Evolutionary conservation across 2,329 filamentous ascomycete species (phyloP).

Genomic region (Colletotrichum spaethianum): DNA sequence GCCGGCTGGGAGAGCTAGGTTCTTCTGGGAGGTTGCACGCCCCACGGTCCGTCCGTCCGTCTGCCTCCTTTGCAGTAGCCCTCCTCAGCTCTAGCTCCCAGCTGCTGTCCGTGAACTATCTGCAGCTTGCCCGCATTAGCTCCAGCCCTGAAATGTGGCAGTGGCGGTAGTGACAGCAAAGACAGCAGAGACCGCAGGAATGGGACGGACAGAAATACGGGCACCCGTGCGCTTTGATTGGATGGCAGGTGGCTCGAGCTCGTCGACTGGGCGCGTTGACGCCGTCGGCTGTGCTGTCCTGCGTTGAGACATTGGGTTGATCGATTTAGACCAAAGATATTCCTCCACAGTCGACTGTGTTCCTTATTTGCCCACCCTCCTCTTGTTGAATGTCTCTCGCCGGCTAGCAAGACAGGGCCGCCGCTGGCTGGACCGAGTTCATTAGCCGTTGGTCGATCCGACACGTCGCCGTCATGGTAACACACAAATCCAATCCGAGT

Average conservation of each 20-base stretch:
- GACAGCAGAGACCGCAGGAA: not conserved
- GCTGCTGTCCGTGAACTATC: slow-evolving; percentile 7
- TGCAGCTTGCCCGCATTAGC: slow-evolving; percentile 10
- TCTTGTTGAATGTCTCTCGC: not conserved
- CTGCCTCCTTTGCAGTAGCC: not conserved
- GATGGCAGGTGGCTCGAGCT: slow-evolving; percentile 33
- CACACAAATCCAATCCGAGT: not conserved
- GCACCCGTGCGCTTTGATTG: slow-evolving; percentile 33
- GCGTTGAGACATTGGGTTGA: slow-evolving; percentile 5
- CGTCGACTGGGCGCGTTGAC: slow-evolving; percentile 19
- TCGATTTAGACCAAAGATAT: not conserved
- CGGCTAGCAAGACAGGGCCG: not conserved
- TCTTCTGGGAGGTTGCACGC: not conserved
- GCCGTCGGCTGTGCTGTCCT: slow-evolving; percentile 18
- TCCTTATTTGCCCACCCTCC: not conserved
- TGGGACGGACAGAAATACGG: not conserved
- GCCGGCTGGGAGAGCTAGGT: not conserved
- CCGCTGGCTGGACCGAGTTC: not conserved
- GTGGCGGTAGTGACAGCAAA: not conserved
- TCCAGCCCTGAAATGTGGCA: slow-evolving; percentile 13
- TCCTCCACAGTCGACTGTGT: not conserved
- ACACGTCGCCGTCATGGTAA: slow-evolving; percentile 5
- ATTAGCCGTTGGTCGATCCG: not conserved
- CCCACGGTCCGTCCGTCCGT: slow-evolving; percentile 2
- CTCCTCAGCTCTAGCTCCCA: slow-evolving; percentile 2